These are phyloP conservation scores for Microdochium paspali DNA, from an alignment of 2,329 filamentous ascomycete genomes.

Conservation along the genomic window DNA sequence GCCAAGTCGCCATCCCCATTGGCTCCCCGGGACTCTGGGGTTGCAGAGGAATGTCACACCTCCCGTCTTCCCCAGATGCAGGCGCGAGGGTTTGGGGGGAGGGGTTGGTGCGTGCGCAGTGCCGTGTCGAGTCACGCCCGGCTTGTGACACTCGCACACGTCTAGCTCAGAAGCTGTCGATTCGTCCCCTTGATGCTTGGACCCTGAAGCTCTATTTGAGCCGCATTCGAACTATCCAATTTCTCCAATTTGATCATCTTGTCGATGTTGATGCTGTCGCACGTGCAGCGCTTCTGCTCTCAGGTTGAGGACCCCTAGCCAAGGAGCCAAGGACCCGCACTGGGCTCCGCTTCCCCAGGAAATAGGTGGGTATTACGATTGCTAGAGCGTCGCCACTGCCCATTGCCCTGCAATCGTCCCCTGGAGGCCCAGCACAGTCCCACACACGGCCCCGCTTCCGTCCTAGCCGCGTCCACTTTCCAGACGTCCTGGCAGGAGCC, in stretches of 20 bases:
- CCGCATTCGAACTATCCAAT: not conserved
- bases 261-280: not conserved
- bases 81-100: not conserved
- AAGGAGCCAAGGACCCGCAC: not conserved
- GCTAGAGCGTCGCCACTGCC: not conserved
- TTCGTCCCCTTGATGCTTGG: not conserved
- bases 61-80: not conserved
- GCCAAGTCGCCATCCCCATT: not conserved
- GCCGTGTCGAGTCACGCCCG: not conserved
- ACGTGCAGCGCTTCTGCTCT: not conserved
- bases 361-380: not conserved
- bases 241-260: not conserved
- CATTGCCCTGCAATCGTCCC: not conserved
- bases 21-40: not conserved
- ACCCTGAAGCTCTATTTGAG: not conserved
- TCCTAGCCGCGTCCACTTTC: not conserved
- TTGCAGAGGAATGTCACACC: not conserved
- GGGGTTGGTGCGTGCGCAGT: not conserved
- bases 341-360: not conserved
- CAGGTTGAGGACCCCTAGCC: not conserved
- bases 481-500: not conserved
- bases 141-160: not conserved
- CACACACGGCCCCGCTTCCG: not conserved
- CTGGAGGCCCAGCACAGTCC: not conserved
- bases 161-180: not conserved